Conservation (phyloP, 2,329 filamentous ascomycete species). For the Claviceps purpurea region DNA sequence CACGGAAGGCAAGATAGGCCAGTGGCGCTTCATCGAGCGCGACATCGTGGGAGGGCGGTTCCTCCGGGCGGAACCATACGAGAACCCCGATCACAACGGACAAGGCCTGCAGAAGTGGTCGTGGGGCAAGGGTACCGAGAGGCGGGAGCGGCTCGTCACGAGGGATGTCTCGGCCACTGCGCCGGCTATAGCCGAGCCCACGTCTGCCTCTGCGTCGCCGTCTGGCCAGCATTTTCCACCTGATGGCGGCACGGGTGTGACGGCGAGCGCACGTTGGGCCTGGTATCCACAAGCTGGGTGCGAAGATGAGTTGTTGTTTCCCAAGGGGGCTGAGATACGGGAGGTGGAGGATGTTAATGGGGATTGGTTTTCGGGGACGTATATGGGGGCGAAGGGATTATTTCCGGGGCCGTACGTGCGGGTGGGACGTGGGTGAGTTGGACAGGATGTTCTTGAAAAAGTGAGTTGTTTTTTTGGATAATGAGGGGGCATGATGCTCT, state of each 20-base stretch:
- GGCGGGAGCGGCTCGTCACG: slow-evolving; percentile 34
- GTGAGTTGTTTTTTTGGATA: no score
- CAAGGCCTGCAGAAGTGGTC: slow-evolving; percentile 34
- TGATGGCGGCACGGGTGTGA: slow-evolving; percentile 57
- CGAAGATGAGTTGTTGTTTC: slow-evolving; percentile 71
- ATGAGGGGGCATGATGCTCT: no score
- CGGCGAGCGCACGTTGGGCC: slow-evolving; percentile 55
- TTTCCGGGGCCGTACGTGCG: slow-evolving; percentile 69
- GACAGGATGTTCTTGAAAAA: background rate
- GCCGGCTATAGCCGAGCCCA: slow-evolving; percentile 18
- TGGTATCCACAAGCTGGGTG: slow-evolving; percentile 58
- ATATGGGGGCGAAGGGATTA: slow-evolving; percentile 65
- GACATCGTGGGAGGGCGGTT: slow-evolving; percentile 68
- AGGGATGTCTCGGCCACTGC: slow-evolving; percentile 34
- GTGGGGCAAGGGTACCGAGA: slow-evolving; percentile 32
- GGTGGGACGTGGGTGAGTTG: background rate
- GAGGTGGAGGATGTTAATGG: slow-evolving; percentile 82
- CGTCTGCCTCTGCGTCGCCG: background rate
- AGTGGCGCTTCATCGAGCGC: slow-evolving; percentile 51
- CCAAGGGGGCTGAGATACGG: slow-evolving; percentile 65
- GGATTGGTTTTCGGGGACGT: slow-evolving; percentile 81
- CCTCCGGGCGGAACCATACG: slow-evolving; percentile 45
- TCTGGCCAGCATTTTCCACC: slow-evolving; percentile 46
- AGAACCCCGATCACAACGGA: slow-evolving; percentile 18
- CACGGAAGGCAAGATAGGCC: slow-evolving; percentile 51